Conservation (phyloP, 2,329 filamentous ascomycete genomes). For the Fusarium metavorans region DNA sequence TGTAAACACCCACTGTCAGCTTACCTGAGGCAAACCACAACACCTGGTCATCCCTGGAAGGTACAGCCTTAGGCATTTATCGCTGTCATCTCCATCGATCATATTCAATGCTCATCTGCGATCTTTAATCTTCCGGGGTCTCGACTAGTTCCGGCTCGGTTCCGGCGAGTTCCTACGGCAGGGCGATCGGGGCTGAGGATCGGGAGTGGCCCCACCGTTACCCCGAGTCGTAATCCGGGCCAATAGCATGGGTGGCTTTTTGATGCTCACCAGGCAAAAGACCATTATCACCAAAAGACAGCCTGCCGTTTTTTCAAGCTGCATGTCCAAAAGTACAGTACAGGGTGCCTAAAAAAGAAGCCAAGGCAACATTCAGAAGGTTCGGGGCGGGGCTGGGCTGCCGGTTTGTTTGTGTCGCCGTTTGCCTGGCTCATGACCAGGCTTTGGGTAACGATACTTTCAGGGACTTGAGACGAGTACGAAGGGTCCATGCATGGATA, state of each 20-base stretch:
- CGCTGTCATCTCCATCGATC: background rate
- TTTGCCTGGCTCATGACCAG: conserved; percentile 1
- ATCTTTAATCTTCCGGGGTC: background rate
- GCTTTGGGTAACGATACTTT: background rate
- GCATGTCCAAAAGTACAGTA: background rate
- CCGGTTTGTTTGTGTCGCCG: background rate
- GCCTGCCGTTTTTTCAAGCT: background rate
- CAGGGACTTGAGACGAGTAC: background rate
- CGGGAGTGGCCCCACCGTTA: conserved; percentile 3
- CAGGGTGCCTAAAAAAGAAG: background rate
- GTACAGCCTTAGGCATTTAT: background rate
- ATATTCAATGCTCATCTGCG: background rate
- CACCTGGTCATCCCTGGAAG: background rate
- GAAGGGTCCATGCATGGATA: background rate
- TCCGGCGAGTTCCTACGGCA: background rate
- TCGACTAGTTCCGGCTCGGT: background rate
- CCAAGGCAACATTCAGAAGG: background rate
- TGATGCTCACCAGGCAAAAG: background rate
- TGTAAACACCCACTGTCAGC: background rate
- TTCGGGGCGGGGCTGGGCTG: background rate
- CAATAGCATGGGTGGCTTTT: conserved; percentile 18
- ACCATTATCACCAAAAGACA: background rate
- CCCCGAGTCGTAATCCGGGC: background rate
- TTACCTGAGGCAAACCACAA: background rate
- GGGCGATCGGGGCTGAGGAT: background rate